phyloP scores from a whole-genome alignment of 768 basidiomycete genomes.

The Tylopilus sp. region DNA sequence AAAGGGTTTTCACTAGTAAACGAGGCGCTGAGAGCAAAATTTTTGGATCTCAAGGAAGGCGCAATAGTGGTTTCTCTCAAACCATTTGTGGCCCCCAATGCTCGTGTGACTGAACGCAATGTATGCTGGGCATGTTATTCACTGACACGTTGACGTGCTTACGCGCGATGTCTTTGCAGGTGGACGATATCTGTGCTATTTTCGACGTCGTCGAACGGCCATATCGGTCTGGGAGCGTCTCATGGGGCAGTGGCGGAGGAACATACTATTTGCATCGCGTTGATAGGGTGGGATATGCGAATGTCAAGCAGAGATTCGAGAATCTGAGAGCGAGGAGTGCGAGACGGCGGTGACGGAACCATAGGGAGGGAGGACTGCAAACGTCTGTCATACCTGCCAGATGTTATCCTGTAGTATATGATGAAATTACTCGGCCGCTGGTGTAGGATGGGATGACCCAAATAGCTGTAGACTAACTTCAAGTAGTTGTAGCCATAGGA shows the following conservation, averaged over 20 bases:
- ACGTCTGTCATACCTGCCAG: too few species aligned
- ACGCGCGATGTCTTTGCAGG: constrained; percentile 34
- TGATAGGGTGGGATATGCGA: constrained; percentile 67
- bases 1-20: constrained; percentile 56
- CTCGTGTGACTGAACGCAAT: constrained; percentile 81
- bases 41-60: constrained; percentile 92
- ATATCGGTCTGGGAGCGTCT: constrained; percentile 73
- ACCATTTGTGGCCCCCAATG: constrained; percentile 76
- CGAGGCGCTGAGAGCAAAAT: constrained; percentile 80
- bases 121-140: constrained; percentile 38
- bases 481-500: not conserved
- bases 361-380: too few species aligned
- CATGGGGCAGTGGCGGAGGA: constrained; percentile 74
- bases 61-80: constrained; percentile 86
- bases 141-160: not conserved
- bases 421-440: not conserved
- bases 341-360: constrained; percentile 19
- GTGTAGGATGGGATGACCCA: too few species aligned
- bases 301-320: constrained; percentile 55
- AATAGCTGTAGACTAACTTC: too few species aligned
- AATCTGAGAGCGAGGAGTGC: constrained; percentile 35
- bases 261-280: constrained; percentile 75
- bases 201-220: constrained; percentile 69
- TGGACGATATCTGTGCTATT: constrained; percentile 78
- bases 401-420: not conserved